Evolutionary conservation across 495 filamentous ascomycete species (phyloP).

Genomic region (Barbatosphaeria neglecta): DNA sequence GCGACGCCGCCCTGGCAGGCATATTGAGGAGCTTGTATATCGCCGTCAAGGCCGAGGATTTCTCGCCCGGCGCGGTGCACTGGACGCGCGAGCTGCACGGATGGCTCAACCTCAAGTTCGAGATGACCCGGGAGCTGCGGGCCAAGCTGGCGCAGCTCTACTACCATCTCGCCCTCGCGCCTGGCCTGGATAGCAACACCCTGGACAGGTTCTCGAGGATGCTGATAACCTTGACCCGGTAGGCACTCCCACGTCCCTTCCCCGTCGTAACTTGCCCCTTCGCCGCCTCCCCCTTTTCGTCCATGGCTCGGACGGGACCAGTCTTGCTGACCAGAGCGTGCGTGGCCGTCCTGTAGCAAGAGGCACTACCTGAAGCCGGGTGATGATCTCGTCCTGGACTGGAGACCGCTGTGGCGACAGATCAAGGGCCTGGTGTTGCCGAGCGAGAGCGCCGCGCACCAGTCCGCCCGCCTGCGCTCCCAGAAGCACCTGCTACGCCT

Average conservation of each 20-base stretch:
- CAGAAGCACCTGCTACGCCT: slow-evolving; percentile 63
- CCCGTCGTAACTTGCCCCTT: neutral
- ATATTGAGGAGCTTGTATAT: slow-evolving; percentile 90
- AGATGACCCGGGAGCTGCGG: slow-evolving; percentile 71
- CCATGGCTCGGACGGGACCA: too few species aligned
- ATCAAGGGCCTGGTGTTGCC: slow-evolving; percentile 82
- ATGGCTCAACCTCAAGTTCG: slow-evolving; percentile 95
- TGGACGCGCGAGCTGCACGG: slow-evolving; percentile 94
- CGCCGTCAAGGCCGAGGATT: slow-evolving; percentile 82
- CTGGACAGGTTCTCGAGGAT: slow-evolving; percentile 91
- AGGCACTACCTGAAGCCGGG: slow-evolving; percentile 89
- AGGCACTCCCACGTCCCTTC: slow-evolving; percentile 16
- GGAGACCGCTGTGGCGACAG: slow-evolving; percentile 85
- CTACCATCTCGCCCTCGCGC: slow-evolving; percentile 86
- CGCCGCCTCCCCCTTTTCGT: neutral
- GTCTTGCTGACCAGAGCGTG: too few species aligned
- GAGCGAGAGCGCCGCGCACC: slow-evolving; percentile 51
- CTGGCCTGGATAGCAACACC: slow-evolving; percentile 69
- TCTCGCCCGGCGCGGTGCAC: slow-evolving; percentile 82
- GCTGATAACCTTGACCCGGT: slow-evolving; percentile 91
- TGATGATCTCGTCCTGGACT: slow-evolving; percentile 82
- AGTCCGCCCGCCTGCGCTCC: slow-evolving; percentile 27
- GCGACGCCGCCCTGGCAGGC: slow-evolving; percentile 63
- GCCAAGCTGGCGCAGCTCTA: slow-evolving; percentile 81
- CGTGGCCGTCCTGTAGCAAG: too few species aligned